Evolutionary conservation across 73 alveolate genomes (phyloP).

Genomic region (Blepharisma japonicum): DNA sequence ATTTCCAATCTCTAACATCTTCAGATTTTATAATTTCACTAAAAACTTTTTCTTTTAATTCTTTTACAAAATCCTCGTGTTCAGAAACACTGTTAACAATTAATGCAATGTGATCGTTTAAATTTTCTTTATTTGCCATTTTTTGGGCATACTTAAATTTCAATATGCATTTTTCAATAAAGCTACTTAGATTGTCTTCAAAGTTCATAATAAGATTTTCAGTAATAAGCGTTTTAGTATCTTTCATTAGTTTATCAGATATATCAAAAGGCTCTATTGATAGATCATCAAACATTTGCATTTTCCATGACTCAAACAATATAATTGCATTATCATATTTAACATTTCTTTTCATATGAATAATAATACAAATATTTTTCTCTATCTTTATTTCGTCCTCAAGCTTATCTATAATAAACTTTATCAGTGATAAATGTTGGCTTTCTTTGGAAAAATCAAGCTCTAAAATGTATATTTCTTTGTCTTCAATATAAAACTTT

Average conservation of each 20-base stretch:
- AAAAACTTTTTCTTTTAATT: neutral
- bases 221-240: neutral
- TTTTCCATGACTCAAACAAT: neutral
- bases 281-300: neutral
- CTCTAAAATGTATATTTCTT: constrained; percentile 22
- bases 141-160: neutral
- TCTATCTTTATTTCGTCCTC: neutral
- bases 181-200: neutral
- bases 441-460: neutral
- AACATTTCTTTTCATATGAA: neutral
- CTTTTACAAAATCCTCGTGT: neutral
- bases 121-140: neutral
- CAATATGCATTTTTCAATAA: neutral
- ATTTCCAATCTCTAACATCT: too few relatives aligned
- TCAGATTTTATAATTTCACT: neutral
- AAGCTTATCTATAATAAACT: neutral
- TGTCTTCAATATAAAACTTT: neutral
- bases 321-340: neutral
- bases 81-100: neutral
- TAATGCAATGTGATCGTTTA: neutral
- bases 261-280: neutral
- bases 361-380: neutral
- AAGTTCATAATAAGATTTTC: neutral
- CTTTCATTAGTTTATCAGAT: neutral
- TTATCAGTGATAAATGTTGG: neutral